Evolutionary conservation across 2,329 filamentous ascomycete genomes (phyloP), one percentile per base, ranked within the genome.

Genomic region (Colletotrichum sp.): DNA sequence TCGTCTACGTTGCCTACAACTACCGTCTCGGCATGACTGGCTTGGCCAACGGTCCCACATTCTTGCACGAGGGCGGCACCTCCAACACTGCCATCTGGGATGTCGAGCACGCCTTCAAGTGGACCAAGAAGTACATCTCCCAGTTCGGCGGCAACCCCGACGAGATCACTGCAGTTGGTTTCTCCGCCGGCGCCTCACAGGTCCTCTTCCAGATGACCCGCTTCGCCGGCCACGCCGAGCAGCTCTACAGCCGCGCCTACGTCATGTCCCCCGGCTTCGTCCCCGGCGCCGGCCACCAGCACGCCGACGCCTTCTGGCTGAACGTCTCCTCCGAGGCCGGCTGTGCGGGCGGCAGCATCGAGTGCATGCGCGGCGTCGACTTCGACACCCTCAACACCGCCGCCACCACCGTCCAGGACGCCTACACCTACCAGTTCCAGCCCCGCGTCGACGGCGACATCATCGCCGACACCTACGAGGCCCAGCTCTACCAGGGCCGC

Each of bases 151-250:
- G 89, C 16, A 86, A 91, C 72, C 84, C 85, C 1, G 77, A 78
- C 6, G 85, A 87, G 13, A 87, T 92, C 3, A 90, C 88, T 0
- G 86, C 90, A 30, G 85, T 85, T 79, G 90, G 90, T 0, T 86
- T 90, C 78, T 88, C 85, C 8, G 88, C 90, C 1, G 90, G 90
- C 13, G 82, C n/a, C 86, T 90, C 7, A 84, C 88, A 71, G 83
- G 87, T 26, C 84, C 88, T 71, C 82, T 87, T 6, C 87, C 90
- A 64, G 88, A 88, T 3, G 83, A 85, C 15, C 83, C 69, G 69
- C 36, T 71, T 66, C n/a, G 80, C 78, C 5, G 70, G 73, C 10
- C 72, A 72, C 18, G 60, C 69, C 26, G 69, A 71, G 48, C 69
- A 71, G 43, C 69, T 66, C 8, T 66, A 71, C 48, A 66, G 61